A percentile compares a stretch with the other conserved stretches of the same genome.
Evolutionary conservation across 352 stramenopile species (phyloP).

Genomic region (Plasmopara viticola): DNA sequence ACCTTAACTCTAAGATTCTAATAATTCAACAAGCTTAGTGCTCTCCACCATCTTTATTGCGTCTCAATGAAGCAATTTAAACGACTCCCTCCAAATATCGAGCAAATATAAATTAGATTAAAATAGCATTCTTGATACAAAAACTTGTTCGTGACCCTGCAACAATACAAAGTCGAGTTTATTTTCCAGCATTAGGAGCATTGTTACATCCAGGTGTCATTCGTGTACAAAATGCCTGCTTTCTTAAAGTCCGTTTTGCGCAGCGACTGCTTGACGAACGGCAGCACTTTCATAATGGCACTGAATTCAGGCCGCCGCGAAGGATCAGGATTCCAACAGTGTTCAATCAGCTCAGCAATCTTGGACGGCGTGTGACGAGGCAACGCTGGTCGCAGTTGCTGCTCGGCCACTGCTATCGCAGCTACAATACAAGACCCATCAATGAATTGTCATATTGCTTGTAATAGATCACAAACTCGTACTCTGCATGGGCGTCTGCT

Average conservation of each 20-base stretch:
- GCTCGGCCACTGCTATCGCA: conserved; percentile 57
- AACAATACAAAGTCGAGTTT: no score
- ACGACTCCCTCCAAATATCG: no score
- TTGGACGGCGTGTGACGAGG: conserved; percentile 47
- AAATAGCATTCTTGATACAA: no score
- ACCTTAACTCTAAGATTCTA: no score
- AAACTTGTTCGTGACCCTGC: no score
- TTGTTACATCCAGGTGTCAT: no score
- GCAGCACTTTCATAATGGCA: conserved; percentile 43
- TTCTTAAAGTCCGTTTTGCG: conserved; percentile 46
- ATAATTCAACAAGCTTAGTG: no score
- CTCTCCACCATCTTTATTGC: no score
- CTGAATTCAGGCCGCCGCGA: conserved; percentile 41
- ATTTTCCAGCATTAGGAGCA: no score
- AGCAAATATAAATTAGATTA: no score
- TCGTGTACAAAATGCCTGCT: conserved; percentile 21
- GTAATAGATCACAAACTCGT: conserved; percentile 1
- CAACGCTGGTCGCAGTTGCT: conserved; percentile 52
- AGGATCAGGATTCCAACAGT: conserved; percentile 59
- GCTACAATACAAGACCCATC: conserved; percentile 15
- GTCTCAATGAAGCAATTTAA: no score
- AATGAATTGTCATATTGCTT: not conserved
- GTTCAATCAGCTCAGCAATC: conserved; percentile 45
- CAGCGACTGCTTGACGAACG: conserved; percentile 40
- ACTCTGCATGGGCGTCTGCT: conserved; percentile 54